Base-by-base conservation (phyloP, 140 eudicot species). In the Stevia rebaudiana region DNA sequence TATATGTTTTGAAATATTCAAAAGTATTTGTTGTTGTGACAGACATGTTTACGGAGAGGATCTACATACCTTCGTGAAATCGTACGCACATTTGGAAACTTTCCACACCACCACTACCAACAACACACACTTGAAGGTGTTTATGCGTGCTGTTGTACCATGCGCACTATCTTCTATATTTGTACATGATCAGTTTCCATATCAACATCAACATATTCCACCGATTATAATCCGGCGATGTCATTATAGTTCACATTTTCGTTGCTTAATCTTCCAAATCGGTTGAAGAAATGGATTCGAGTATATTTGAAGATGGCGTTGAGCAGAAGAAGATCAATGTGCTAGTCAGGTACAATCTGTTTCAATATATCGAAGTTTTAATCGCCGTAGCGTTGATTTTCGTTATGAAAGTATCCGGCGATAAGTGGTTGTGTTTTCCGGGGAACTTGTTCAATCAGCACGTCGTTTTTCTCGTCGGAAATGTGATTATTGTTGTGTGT, bases 401-500 rank as follows among this genome's bases (percentile, higher is more conserved):
- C 10, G 55, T 58, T 17, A 37, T 67, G 52, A 74, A 48, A 40
- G 16, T 70, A 8, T 48, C 74, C 61, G 79, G 72, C 25, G 68
- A 52, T 40, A 74, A 39, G 42, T 4, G 73, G 6, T 53, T 53
- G 42, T 51, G 56, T 19, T 15, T 68, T 30, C 66, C 72, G 0
- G 19, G 50, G 21, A 77, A 67, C 28, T 3, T 86, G 3, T 39
- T 81, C 49, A 86, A 80, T 72, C 89, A 84, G 41, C 95, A 68
- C 74, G 75, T 81, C 2, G 83, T 78, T 42, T 89, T 89, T 62
- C 71, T 89, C 8, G 68, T 89, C 85, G 92, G 95, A 35, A 89
- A 86, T 61, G 75, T 69, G 6, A 86, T 89, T 4, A 76, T 86
- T 15, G 39, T 65, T 36, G 39, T 67, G 0, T 74, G 86, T 40